Base-by-base conservation (phyloP, 306 rosid species). In the Canavalia gladiata region DNA sequence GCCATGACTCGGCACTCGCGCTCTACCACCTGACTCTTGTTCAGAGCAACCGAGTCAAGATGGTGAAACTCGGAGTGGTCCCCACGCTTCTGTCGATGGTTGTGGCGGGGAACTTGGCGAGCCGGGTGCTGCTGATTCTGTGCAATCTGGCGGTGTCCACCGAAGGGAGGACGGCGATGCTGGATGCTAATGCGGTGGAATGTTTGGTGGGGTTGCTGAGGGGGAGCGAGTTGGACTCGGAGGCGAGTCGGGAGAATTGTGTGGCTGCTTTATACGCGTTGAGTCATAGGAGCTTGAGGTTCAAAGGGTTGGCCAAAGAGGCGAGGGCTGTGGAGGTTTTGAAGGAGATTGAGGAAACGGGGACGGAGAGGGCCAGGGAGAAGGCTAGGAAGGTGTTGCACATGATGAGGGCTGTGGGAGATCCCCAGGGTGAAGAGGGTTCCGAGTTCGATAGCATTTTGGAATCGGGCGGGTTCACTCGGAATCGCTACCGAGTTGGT, bases 251-350 rank as follows among this genome's bases (percentile, higher is more conserved):
- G 81, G 99, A 96, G 87, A 90, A 91, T 58, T 91, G 97, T 18
- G 97, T 96, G 52, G 94, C 94, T 0, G 94, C 97, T 0, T 68
- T 96, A 69, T 87, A 79, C 28, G 92, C 96, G 1, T 82, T 96
- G 67, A 90, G 99, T 76, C 98, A 92, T 8, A 89, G 98, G 4
- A 90, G 94, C 49, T 77, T 92, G 88, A 88, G 99, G 86, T 96
- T 96, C 82, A 81, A 82, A 6, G 99, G 94, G 50, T 43, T 96
- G 86, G 99, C 99, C 1, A 96, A 74, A 78, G 98, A 88, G 34
- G 99, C 97, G 2, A 86, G 87, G 43, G 97, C 93, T 30, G 89
- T 80, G 50, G 98, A 96, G 79, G 97, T 87, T 69, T 77, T 93
- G 86, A 85, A 86, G 84, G 91, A 82, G 74, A 57, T 96, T 2